Percentiles rank a stretch among this genome's conserved stretches.
phyloP scores from a whole-genome alignment of 2,329 filamentous ascomycete genomes.

The Ophiostoma sp. region DNA sequence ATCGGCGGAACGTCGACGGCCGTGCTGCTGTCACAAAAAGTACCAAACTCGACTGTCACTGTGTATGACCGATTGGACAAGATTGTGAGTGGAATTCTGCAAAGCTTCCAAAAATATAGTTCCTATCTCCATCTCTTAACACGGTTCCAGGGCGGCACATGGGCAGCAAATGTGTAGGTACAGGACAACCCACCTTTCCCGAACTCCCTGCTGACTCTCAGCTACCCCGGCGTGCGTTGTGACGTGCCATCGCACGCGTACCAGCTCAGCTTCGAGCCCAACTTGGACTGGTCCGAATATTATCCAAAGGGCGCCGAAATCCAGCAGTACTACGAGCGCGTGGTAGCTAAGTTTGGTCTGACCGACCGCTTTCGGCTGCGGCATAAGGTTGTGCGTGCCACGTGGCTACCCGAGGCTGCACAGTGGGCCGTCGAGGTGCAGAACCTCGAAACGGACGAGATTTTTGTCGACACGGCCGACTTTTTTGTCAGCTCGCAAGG shows the following conservation, averaged over 20 bases:
- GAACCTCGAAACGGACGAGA: too few relatives aligned
- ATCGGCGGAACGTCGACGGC: conserved; percentile 11
- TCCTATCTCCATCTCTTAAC: too few relatives aligned
- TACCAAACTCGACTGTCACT: neutral
- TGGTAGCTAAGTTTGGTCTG: too few relatives aligned
- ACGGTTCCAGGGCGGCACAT: conserved; percentile 20
- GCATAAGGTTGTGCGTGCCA: too few relatives aligned
- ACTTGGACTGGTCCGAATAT: neutral
- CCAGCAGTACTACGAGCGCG: neutral
- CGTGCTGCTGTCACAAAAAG: conserved; percentile 7
- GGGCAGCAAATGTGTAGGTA: conserved; percentile 18
- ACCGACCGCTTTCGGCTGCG: too few relatives aligned
- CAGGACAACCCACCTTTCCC: too few relatives aligned
- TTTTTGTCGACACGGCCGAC: neutral
- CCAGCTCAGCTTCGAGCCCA: neutral
- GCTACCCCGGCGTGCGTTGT: neutral
- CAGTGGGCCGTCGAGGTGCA: too few relatives aligned
- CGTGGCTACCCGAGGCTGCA: too few relatives aligned
- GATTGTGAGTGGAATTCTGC: neutral
- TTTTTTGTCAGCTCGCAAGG: neutral
- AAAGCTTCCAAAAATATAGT: too few relatives aligned
- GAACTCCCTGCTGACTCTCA: too few relatives aligned
- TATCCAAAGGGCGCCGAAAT: neutral
- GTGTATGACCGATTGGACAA: conserved; percentile 4
- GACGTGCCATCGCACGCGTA: neutral